Evolutionary conservation across 2,329 filamentous ascomycete species (phyloP).

Genomic region (Hypoxylon sp.): DNA sequence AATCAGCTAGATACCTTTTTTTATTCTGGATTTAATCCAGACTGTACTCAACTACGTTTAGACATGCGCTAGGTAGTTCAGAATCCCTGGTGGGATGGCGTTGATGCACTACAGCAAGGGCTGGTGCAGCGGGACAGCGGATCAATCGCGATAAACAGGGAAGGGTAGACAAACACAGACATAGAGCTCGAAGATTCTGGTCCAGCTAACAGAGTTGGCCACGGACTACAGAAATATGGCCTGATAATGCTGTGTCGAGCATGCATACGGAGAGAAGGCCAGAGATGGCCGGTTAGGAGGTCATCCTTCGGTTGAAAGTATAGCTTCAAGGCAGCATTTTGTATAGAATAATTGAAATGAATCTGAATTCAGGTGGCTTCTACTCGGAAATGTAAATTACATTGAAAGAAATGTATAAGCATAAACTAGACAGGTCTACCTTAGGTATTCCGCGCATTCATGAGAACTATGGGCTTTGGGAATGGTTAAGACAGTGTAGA

Average conservation of each 20-base stretch:
- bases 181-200: slow-evolving; percentile 31
- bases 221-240: slow-evolving; percentile 14
- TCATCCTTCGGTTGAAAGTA: slow-evolving; percentile 14
- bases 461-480: neutral
- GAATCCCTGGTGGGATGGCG: slow-evolving; percentile 21
- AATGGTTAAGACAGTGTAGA: neutral
- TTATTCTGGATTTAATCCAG: slow-evolving; percentile 32
- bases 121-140: slow-evolving; percentile 10
- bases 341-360: slow-evolving; percentile 23
- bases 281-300: slow-evolving; percentile 7
- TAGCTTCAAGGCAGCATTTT: slow-evolving; percentile 15
- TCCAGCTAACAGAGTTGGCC: slow-evolving; percentile 20
- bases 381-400: neutral
- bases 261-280: slow-evolving; percentile 12
- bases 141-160: slow-evolving; percentile 28
- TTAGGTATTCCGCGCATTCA: neutral
- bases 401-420: neutral
- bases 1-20: slow-evolving; percentile 27
- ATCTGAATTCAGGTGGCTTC: slow-evolving; percentile 11
- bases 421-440: neutral
- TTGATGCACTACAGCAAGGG: slow-evolving; percentile 20
- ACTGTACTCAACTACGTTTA: slow-evolving; percentile 34
- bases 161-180: slow-evolving; percentile 42
- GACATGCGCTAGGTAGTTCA: slow-evolving; percentile 28
- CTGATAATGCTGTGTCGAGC: slow-evolving; percentile 3